A percentile compares a stretch with the other conserved stretches of the same genome.
Conservation (phyloP, 78 protist genomes). For the Dictyostelium discoideum region DNA sequence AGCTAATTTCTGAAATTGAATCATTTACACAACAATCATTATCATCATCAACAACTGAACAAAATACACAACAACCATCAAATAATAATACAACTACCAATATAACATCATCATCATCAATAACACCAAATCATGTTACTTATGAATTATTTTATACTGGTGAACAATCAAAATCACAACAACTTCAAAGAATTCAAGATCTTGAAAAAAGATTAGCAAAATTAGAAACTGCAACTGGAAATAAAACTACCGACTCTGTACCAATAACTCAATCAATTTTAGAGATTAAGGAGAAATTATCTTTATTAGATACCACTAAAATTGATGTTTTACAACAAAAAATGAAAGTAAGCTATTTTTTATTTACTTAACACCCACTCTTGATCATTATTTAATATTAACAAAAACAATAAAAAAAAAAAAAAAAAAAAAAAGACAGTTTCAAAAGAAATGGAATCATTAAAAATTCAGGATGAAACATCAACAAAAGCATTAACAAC, state of each 20-base stretch:
- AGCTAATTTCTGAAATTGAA: constrained; percentile 17
- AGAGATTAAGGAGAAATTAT: constrained; percentile 53
- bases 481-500: constrained; percentile 33
- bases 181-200: constrained; percentile 44
- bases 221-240: constrained; percentile 60
- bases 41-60: neutral
- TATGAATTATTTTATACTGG: constrained; percentile 65
- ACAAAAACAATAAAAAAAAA: neutral
- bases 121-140: constrained; percentile 27
- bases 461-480: constrained; percentile 53
- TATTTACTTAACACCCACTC: neutral
- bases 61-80: constrained; percentile 10
- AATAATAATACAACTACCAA: neutral
- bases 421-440: neutral
- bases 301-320: constrained; percentile 60
- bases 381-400: no score
- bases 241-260: constrained; percentile 43
- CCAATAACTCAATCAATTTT: constrained; percentile 64
- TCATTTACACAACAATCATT: constrained; percentile 9
- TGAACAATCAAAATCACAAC: constrained; percentile 65
- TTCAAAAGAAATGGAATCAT: constrained; percentile 51
- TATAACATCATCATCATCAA: neutral
- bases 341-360: constrained; percentile 22
- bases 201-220: constrained; percentile 73
- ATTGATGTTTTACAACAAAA: constrained; percentile 67